A percentile compares a stretch with the other conserved stretches of the same genome.
Conservation (phyloP, 192 early-diverging fungal genomes). For the Linnemannia elongata region DNA sequence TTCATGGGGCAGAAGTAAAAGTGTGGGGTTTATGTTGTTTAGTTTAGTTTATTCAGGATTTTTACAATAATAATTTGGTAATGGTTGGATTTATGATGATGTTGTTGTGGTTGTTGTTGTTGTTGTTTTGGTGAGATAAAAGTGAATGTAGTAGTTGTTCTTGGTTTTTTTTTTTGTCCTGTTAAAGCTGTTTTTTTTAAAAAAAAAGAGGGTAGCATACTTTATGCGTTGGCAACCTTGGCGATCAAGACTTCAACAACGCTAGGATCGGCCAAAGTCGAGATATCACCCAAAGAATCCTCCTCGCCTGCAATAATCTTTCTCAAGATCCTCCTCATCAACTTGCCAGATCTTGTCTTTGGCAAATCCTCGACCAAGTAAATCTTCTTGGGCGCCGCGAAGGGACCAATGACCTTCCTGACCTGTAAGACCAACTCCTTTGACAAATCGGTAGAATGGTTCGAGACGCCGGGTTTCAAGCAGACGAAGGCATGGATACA, state of each 20-base stretch:
- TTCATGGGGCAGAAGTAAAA: too few relatives aligned
- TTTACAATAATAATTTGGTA: too few relatives aligned
- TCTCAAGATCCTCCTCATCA: constrained; percentile 95
- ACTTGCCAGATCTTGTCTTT: constrained; percentile 97
- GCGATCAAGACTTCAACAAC: constrained; percentile 57
- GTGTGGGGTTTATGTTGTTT: too few relatives aligned
- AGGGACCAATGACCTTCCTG: constrained; percentile 91
- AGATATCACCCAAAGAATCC: constrained; percentile 89
- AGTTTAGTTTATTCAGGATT: too few relatives aligned
- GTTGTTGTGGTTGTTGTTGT: too few relatives aligned
- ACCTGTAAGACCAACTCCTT: constrained; percentile 82
- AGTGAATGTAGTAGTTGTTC: too few relatives aligned
- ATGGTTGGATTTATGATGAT: too few relatives aligned
- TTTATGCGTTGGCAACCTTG: constrained; percentile 53
- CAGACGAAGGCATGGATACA: constrained; percentile 89
- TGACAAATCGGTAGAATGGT: constrained; percentile 60
- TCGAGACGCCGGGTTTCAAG: constrained; percentile 73
- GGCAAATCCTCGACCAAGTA: constrained; percentile 90
- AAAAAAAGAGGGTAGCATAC: too few relatives aligned
- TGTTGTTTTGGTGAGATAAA: too few relatives aligned
- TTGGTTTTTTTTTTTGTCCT: too few relatives aligned
- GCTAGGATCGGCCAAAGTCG: constrained; percentile 86
- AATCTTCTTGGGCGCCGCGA: constrained; percentile 91
- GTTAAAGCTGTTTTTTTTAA: too few relatives aligned
- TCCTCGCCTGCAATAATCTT: constrained; percentile 92